These are phyloP conservation scores for Podosphaera xanthii DNA, from an alignment of 2,329 filamentous ascomycete genomes.

Conservation along the genomic window DNA sequence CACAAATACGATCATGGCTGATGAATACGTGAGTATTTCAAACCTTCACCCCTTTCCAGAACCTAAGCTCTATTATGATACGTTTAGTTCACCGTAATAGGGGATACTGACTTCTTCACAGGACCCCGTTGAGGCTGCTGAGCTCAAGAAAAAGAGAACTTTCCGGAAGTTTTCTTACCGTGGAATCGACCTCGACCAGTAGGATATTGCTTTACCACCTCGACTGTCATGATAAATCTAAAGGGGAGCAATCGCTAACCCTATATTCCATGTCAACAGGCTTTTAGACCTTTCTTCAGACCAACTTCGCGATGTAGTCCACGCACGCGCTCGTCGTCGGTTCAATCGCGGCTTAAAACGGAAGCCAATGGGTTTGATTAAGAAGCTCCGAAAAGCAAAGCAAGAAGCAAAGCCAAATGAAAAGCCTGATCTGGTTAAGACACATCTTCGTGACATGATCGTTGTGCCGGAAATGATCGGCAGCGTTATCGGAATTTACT, in stretches of 20 bases:
- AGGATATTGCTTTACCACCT: conserved; percentile 24
- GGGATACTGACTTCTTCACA: conserved; percentile 18
- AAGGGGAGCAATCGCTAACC: conserved; percentile 17
- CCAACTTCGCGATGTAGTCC: conserved; percentile 97
- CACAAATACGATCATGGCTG: conserved; percentile 48
- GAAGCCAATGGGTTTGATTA: conserved; percentile 99
- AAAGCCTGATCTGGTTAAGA: conserved; percentile 99
- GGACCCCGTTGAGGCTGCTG: conserved; percentile 95
- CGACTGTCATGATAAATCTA: conserved; percentile 13
- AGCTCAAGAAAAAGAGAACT: conserved; percentile 98
- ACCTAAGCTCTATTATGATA: neutral
- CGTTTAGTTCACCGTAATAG: neutral
- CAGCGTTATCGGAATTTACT: conserved; percentile 96
- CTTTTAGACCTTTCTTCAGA: conserved; percentile 97
- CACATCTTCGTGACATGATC: conserved; percentile 98
- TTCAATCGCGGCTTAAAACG: conserved; percentile 99
- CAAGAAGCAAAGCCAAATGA: conserved; percentile 98
- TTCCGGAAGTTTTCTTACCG: conserved; percentile 99
- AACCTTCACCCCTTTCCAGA: conserved; percentile 1
- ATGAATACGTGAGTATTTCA: conserved; percentile 46
- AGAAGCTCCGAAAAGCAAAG: conserved; percentile 99
- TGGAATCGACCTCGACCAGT: conserved; percentile 98
- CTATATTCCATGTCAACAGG: conserved; percentile 27
- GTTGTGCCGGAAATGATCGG: conserved; percentile 99
- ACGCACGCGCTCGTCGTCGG: conserved; percentile 91